Base-by-base conservation (phyloP, 164 flowering plant species). In the Amborella trichopoda region DNA sequence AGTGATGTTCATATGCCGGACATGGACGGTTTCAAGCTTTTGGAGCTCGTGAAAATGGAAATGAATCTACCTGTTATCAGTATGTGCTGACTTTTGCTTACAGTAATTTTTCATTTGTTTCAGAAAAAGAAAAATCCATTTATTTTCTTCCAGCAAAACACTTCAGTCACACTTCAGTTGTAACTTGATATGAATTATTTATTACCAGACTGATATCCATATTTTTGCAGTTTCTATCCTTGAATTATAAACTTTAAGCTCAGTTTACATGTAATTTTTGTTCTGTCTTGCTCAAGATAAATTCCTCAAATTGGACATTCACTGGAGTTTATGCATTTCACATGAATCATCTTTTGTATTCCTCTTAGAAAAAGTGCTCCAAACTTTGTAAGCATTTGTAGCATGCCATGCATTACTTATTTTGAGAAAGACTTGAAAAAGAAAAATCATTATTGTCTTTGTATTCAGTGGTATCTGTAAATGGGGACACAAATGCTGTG, bases 31-130 rank as follows among this genome's bases (percentile, higher is more conserved):
- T 64, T 73, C 23, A 42, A 36, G 30, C 67, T 73, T 14, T 51
- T 74, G 33, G 59, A 68, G 36, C 51, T 39, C 18, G 55, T 74
- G n/a, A 55, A 60, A 9, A 54, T 68, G 3, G 68, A 70, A 42
- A 74, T 68, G 67, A 73, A 70, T 45, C 25, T 70, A 3, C 75
- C 75, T 4, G 75, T 74, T n/a, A 71, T 74, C 24, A 65, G 78
- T 74, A 63, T 30, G 65, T 22, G 3, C n/a, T 12, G 21, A 9
- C 6, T 14, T 24, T 14, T 4, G 34, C 13, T 30, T 6, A 30
- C 13, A 6, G 21, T 2, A n/a, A n/a, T n/a, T n/a, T n/a, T n/a
- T n/a, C n/a, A n/a, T n/a, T n/a, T n/a, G n/a, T n/a, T n/a, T n/a
- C n/a, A n/a, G n/a, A n/a, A n/a, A n/a, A n/a, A n/a, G n/a, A n/a